These are phyloP conservation scores for Iberis pinnata DNA, from an alignment of 345 rosid genomes.

Conservation along the genomic window DNA sequence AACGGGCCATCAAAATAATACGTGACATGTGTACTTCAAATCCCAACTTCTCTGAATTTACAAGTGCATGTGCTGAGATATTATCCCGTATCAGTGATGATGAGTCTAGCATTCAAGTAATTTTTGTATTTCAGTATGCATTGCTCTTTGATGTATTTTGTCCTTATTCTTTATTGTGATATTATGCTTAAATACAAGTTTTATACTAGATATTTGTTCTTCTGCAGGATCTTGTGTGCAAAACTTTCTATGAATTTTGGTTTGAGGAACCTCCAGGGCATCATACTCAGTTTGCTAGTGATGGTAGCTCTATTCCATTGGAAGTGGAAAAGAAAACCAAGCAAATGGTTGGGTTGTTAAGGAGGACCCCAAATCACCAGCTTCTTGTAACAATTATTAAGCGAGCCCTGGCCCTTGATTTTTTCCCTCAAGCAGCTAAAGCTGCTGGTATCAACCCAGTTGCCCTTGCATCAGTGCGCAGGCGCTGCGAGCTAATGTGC, in stretches of 20 bases:
- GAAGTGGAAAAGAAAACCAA: conserved; percentile 89
- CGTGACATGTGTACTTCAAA: conserved; percentile 93
- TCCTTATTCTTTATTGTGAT: background rate
- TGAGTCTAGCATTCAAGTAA: conserved; percentile 95
- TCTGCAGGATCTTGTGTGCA: conserved; percentile 90
- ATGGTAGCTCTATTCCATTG: conserved; percentile 83
- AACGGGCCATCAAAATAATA: conserved; percentile 91
- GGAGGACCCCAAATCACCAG: conserved; percentile 73
- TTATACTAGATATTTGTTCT: conserved; percentile 15
- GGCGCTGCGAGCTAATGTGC: conserved; percentile 97
- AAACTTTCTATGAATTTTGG: conserved; percentile 98
- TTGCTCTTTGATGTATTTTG: conserved; percentile 12
- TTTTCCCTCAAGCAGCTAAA: conserved; percentile 88
- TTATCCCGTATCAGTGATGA: conserved; percentile 93
- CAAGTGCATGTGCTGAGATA: conserved; percentile 86
- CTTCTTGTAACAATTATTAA: conserved; percentile 80
- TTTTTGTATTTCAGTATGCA: background rate
- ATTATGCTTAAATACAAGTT: conserved; percentile 1
- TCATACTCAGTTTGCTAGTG: conserved; percentile 59
- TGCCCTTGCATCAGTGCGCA: conserved; percentile 72
- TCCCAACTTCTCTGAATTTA: conserved; percentile 76
- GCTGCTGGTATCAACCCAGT: conserved; percentile 94
- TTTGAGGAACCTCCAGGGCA: conserved; percentile 83
- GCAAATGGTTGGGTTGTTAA: conserved; percentile 86
- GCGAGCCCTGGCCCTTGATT: conserved; percentile 90